Conservation (phyloP, 2,329 filamentous ascomycete genomes). For the Colletotrichum liaoningense region DNA sequence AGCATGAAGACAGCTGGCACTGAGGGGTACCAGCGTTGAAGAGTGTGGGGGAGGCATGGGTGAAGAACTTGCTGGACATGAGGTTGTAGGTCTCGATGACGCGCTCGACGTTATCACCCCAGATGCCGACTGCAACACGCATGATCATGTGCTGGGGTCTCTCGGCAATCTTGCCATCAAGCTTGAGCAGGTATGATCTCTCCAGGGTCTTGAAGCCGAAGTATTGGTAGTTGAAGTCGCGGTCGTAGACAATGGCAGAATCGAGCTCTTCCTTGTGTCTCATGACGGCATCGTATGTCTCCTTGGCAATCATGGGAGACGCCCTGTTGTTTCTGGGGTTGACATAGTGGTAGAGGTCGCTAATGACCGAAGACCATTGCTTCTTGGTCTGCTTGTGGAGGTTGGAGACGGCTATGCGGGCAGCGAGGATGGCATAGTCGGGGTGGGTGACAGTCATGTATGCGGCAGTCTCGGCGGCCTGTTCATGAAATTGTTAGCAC, state of each 20-base stretch:
- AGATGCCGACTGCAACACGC: constrained; percentile 97
- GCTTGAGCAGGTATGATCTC: constrained; percentile 95
- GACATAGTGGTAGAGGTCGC: constrained; percentile 93
- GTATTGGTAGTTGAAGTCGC: constrained; percentile 99
- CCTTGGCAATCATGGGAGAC: constrained; percentile 94
- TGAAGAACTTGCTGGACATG: constrained; percentile 99
- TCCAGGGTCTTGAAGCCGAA: constrained; percentile 99
- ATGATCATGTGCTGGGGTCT: constrained; percentile 99
- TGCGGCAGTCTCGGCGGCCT: constrained; percentile 98
- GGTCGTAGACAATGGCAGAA: constrained; percentile 98
- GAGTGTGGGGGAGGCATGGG: constrained; percentile 95
- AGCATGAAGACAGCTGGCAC: constrained; percentile 96
- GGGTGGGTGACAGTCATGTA: constrained; percentile 99
- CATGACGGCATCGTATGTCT: constrained; percentile 94
- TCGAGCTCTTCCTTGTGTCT: constrained; percentile 97
- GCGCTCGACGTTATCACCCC: constrained; percentile 93
- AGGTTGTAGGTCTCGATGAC: constrained; percentile 98
- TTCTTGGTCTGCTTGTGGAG: constrained; percentile 99
- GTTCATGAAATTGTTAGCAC: constrained; percentile 39
- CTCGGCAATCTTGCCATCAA: constrained; percentile 96
- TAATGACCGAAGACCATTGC: constrained; percentile 96
- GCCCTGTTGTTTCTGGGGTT: constrained; percentile 89
- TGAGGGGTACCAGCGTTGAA: constrained; percentile 98
- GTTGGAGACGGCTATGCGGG: constrained; percentile 98
- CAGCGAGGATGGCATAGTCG: constrained; percentile 98